Base-by-base conservation (phyloP, 176 grass and related monocot genomes). In the Panicum miliaceum region DNA sequence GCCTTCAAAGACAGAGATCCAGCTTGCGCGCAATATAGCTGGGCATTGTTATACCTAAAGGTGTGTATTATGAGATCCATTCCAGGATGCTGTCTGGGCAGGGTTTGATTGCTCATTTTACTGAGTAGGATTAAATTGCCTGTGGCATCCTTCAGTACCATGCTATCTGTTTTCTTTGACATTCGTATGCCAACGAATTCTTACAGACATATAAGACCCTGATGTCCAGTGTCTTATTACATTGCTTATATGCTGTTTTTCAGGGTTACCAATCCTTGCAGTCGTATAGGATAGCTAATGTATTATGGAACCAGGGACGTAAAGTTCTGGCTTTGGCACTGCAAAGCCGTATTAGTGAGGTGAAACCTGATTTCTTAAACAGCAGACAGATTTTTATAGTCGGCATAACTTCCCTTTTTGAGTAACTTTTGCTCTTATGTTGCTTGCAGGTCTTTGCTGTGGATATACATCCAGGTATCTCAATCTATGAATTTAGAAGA, bases 271-370 rank as follows among this genome's bases (percentile, higher is more conserved):
- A 99, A 84, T 94, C 96, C 63, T 89, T 99, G 92, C 91, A 99
- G 87, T 99, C 93, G 1, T 99, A 99, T 84, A 89, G 93, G 79
- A 99, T 99, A 90, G 89, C 91, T 37, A 91, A 99, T 91, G 88
- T 84, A 25, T 89, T 99, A 88, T 99, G 96, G 96, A 99, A 96
- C 79, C 91, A 83, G 88, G 96, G 96, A 7, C 96, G 93, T 81
- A 92, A 80, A 81, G 91, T 99, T 82, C 64, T 99, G 65, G 96
- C 96, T 2, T 88, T 96, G 86, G 96, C 96, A 85, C 87, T 99
- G 86, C 96, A 99, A 84, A 99, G 96, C 70, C 89, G 96, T 78
- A 96, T 99, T 68, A 99, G 91, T 48, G 96, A 99, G 96, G 96
- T 98, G 72, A 91, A 68, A 60, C 62, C 46, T 63, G 51, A 43